Evolutionary conservation across 306 rosid species (phyloP).

Genomic region (Echinosophora koreensis): DNA sequence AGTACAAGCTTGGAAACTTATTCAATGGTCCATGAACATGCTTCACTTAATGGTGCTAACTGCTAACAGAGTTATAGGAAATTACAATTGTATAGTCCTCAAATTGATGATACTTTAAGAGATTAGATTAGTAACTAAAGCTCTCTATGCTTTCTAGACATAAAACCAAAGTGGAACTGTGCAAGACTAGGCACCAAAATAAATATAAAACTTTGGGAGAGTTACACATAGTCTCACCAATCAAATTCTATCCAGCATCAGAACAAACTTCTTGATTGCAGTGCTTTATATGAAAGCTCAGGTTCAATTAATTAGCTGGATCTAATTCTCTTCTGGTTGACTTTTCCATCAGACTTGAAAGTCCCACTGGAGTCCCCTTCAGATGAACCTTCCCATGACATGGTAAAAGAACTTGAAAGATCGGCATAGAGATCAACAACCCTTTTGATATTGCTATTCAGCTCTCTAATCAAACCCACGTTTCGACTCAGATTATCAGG

Average conservation of each 20-base stretch:
- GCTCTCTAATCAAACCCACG: conserved; percentile 87
- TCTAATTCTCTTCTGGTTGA: conserved; percentile 81
- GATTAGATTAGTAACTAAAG: conserved; percentile 43
- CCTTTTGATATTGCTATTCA: conserved; percentile 87
- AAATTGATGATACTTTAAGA: conserved; percentile 40
- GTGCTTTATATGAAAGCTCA: conserved; percentile 44
- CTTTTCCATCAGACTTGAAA: conserved; percentile 77
- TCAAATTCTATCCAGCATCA: conserved; percentile 42
- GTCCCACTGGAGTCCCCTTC: conserved; percentile 86
- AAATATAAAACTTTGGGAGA: conserved; percentile 44
- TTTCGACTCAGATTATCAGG: conserved; percentile 81
- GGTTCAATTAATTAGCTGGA: conserved; percentile 58
- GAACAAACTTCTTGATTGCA: conserved; percentile 33
- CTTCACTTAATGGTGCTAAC: conserved; percentile 39
- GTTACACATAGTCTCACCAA: conserved; percentile 49
- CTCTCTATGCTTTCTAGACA: conserved; percentile 46
- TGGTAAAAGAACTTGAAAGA: conserved; percentile 75
- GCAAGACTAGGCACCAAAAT: conserved; percentile 36
- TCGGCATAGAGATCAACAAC: conserved; percentile 94
- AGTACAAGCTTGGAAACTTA: conserved; percentile 38
- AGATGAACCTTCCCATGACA: conserved; percentile 78
- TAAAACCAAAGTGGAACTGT: conserved; percentile 33
- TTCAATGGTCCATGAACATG: conserved; percentile 36
- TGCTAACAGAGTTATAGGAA: conserved; percentile 42
- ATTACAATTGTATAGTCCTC: conserved; percentile 49